These are phyloP conservation scores for Mycena rosella DNA, from an alignment of 768 basidiomycete genomes.

Conservation along the genomic window DNA sequence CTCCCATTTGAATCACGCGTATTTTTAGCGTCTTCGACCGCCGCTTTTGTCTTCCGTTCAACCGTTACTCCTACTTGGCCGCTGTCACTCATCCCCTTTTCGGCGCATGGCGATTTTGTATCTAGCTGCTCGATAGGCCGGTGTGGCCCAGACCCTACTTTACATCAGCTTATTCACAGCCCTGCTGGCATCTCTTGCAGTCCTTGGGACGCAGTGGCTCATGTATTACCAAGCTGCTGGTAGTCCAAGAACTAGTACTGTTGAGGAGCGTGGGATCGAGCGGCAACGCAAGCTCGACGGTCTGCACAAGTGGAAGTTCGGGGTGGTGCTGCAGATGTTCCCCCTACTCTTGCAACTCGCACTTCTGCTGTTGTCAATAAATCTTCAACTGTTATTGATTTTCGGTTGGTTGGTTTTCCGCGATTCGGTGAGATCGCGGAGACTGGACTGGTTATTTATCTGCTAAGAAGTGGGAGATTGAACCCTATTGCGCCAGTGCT, in stretches of 20 bases:
- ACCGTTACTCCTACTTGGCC: too few relatives aligned
- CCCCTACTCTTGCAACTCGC: conserved; percentile 17
- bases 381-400: conserved; percentile 17
- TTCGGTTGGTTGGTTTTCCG: conserved; percentile 17
- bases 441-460: conserved; percentile 26
- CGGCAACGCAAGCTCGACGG: neutral
- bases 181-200: conserved; percentile 16
- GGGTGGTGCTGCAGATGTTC: conserved; percentile 21
- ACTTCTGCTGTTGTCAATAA: conserved; percentile 21
- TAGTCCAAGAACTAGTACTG: neutral
- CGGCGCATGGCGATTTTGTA: conserved; percentile 14
- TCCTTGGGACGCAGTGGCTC: conserved; percentile 14
- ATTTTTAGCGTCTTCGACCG: too few relatives aligned
- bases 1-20: too few relatives aligned
- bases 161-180: conserved; percentile 17
- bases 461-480: conserved; percentile 23
- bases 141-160: conserved; percentile 14
- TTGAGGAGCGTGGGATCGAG: too few relatives aligned
- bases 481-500: conserved; percentile 17
- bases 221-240: conserved; percentile 19
- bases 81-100: too few relatives aligned
- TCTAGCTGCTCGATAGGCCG: conserved; percentile 11
- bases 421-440: conserved; percentile 20
- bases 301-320: conserved; percentile 20
- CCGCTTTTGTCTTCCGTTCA: too few relatives aligned